These are phyloP conservation scores for Porodaedalea pini DNA, from an alignment of 1,284 basidiomycete species.

Conservation along the genomic window DNA sequence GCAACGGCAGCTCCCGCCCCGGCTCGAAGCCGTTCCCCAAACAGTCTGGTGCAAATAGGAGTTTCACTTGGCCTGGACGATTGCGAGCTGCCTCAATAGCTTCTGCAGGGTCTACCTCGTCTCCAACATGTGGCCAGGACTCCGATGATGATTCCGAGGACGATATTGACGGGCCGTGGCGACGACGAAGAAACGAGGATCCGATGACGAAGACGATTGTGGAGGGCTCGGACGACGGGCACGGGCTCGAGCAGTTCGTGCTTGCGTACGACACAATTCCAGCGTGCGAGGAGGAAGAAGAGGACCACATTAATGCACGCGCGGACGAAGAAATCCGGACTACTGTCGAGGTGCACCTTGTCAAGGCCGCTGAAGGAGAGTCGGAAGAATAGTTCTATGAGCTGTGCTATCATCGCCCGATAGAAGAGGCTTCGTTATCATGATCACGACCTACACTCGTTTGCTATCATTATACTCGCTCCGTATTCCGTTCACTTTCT, in stretches of 20 bases:
- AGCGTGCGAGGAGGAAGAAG: slow-evolving; percentile 8
- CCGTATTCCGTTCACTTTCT: not conserved
- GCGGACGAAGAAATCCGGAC: slow-evolving; percentile 13
- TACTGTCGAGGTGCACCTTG: slow-evolving; percentile 17
- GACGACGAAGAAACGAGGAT: slow-evolving; percentile 11
- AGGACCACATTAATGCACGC: slow-evolving; percentile 11
- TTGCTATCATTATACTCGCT: slow-evolving; percentile 2
- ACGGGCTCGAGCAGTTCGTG: slow-evolving; percentile 4
- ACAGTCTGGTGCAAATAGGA: not conserved
- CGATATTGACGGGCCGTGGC: slow-evolving; percentile 12
- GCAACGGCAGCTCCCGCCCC: not conserved
- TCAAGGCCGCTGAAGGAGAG: slow-evolving; percentile 5
- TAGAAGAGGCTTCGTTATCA: not conserved
- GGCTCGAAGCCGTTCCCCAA: not conserved
- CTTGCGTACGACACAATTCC: slow-evolving; percentile 6
- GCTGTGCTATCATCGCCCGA: not conserved
- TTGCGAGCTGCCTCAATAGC: not conserved
- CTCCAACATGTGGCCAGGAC: not conserved
- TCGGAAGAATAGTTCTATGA: not conserved
- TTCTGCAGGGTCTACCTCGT: not conserved
- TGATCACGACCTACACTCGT: not conserved
- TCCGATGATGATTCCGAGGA: slow-evolving; percentile 10
- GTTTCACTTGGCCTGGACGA: slow-evolving; percentile 4
- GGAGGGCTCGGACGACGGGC: slow-evolving; percentile 14
- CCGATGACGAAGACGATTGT: slow-evolving; percentile 20